Evolutionary conservation across 148 eudicot genomes (phyloP), one percentile per base, ranked within the genome.

Genomic region (Fagopyrum esculentum): DNA sequence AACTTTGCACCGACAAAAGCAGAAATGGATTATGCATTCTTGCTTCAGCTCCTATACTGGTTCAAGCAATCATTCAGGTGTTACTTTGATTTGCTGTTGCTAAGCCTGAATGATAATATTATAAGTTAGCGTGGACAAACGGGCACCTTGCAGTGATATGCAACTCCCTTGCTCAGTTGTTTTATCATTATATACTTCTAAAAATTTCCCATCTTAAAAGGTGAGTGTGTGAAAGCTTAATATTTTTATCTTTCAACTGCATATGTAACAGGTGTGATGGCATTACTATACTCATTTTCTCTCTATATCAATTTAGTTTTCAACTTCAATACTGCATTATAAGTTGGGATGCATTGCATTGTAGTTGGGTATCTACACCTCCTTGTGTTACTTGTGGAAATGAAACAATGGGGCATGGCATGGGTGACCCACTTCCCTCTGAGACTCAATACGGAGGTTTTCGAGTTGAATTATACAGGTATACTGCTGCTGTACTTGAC

Each of bases 31-130:
- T 85, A 90, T 76, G 90, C 91, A 74, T 90, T 95, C 81, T 82
- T 95, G 82, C 85, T 95, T 72, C 92, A 95, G 89, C 87, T 92
- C 75, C 89, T 95, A 73, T 90, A 81, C 82, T 95, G 98, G 98
- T 95, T 95, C 85, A 95, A 95, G 83, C 82, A 85, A 70, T 88
- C 96, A 78, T 95, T 95, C 89, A 92, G 96, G 98, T 92, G 43
- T 74, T 44, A 6, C 40, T 60, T 69, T 55, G 63, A 64, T 72
- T 68, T 49, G 9, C 5, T 12, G 47, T 29, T 69, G 60, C 15
- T 52, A 49, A 40, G 16, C 13, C 35, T 16, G 44, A 72, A 57
- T 19, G 63, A 19, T 7, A 17, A 57, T 19, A 57, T 57, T 19
- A 57, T 19, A 12, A n/a, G 2, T 6, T 1, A 17, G 8, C 6